These are phyloP conservation scores for Solanum clarkiae DNA, from an alignment of 257 asterid species.

Conservation along the genomic window DNA sequence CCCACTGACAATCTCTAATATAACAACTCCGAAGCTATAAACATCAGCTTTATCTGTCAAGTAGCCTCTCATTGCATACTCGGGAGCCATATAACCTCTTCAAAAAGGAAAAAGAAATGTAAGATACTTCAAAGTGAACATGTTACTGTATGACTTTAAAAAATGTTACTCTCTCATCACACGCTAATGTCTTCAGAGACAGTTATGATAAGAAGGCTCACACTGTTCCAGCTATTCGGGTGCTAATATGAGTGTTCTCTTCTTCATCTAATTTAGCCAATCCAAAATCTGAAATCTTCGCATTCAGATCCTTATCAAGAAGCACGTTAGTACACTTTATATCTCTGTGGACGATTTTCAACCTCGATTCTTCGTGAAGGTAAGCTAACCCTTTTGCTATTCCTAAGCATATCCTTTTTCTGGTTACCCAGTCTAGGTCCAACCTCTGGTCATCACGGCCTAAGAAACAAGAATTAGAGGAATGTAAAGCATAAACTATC, in stretches of 20 bases:
- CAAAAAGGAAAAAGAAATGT: not conserved
- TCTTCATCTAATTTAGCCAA: constrained; percentile 40
- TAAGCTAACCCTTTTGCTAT: constrained; percentile 33
- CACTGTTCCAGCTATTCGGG: constrained; percentile 41
- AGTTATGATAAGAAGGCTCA: not conserved
- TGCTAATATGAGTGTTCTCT: constrained; percentile 38
- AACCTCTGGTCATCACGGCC: constrained; percentile 20
- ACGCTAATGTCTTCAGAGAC: not conserved
- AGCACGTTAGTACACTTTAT: constrained; percentile 33
- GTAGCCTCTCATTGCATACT: constrained; percentile 42
- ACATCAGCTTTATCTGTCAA: constrained; percentile 41
- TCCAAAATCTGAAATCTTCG: constrained; percentile 40
- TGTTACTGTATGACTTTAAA: not conserved
- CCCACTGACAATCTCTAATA: constrained; percentile 38
- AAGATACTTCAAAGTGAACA: not conserved
- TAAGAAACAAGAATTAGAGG: not conserved
- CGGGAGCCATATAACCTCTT: constrained; percentile 43
- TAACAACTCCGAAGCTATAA: constrained; percentile 35
- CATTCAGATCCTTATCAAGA: constrained; percentile 29
- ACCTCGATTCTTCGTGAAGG: constrained; percentile 37
- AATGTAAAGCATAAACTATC: not conserved
- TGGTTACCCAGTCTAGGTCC: constrained; percentile 26
- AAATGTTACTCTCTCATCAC: not conserved
- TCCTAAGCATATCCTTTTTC: constrained; percentile 25
- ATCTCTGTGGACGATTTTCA: constrained; percentile 35